Evolutionary conservation across 2,329 filamentous ascomycete genomes (phyloP).

Genomic region (Setomelanomma holmii): DNA sequence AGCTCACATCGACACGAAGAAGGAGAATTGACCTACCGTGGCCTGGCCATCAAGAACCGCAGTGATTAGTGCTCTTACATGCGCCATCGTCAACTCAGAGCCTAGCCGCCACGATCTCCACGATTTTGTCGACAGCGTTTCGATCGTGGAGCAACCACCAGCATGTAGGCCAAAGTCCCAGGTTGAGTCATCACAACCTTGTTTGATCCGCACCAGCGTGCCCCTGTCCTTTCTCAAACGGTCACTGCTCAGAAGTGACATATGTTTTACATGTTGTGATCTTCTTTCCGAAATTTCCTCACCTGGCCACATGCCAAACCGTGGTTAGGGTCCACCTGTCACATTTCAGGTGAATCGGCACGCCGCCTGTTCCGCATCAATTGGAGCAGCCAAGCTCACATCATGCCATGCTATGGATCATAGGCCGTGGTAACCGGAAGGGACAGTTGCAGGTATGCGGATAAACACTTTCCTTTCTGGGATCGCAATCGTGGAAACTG

Average conservation of each 20-base stretch:
- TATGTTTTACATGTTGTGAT: conserved; percentile 6
- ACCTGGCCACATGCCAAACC: conserved; percentile 3
- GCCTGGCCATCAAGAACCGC: not conserved
- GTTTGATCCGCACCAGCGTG: conserved; percentile 1
- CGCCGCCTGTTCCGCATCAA: conserved; percentile 6
- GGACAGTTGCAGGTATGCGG: not conserved
- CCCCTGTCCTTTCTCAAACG: not conserved
- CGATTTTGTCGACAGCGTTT: not conserved
- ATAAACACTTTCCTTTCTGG: conserved; percentile 2
- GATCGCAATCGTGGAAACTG: not conserved
- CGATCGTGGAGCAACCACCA: conserved; percentile 3
- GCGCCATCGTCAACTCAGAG: not conserved
- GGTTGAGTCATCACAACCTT: conserved; percentile 3
- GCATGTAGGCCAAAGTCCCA: not conserved
- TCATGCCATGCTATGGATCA: not conserved
- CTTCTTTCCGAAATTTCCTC: not conserved
- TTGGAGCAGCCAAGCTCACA: not conserved
- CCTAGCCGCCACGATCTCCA: not conserved
- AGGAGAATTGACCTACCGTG: not conserved
- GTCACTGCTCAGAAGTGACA: conserved; percentile 1
- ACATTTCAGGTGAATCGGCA: conserved; percentile 26
- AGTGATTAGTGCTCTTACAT: not conserved
- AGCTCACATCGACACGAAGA: conserved; percentile 17
- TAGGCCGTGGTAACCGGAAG: not conserved
- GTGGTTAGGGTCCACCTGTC: conserved; percentile 21